These are phyloP conservation scores for Lepraria neglecta DNA, from an alignment of 495 filamentous ascomycete genomes.

Conservation along the genomic window DNA sequence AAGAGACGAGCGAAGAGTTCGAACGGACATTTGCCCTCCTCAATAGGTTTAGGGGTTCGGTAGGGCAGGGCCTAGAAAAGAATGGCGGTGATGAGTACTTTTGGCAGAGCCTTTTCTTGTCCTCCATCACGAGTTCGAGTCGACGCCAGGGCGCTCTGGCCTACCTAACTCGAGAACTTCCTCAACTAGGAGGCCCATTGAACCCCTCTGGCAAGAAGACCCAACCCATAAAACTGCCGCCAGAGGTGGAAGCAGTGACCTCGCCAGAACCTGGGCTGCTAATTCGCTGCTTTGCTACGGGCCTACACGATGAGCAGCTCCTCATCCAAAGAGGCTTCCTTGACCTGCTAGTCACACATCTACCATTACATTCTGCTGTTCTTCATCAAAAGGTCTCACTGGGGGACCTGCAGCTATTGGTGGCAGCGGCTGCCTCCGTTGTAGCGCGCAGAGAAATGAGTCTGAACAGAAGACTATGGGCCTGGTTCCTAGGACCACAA, in stretches of 20 bases:
- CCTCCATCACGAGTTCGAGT: constrained; percentile 78
- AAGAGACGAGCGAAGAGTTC: constrained; percentile 95
- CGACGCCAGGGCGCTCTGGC: constrained; percentile 81
- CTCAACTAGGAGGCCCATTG: constrained; percentile 51
- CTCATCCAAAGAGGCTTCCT: constrained; percentile 91
- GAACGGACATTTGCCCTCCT: constrained; percentile 75
- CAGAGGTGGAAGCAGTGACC: constrained; percentile 65
- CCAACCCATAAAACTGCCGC: constrained; percentile 26
- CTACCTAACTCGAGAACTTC: constrained; percentile 72
- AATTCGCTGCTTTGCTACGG: constrained; percentile 82
- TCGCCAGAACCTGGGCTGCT: constrained; percentile 90
- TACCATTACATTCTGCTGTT: constrained; percentile 81
- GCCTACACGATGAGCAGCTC: constrained; percentile 81
- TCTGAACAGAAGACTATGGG: constrained; percentile 86
- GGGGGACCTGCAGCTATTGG: constrained; percentile 70
- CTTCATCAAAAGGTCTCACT: constrained; percentile 64
- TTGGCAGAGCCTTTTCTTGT: constrained; percentile 97
- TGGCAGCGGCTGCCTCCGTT: constrained; percentile 76
- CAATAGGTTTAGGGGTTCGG: constrained; percentile 65
- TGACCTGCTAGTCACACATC: constrained; percentile 82
- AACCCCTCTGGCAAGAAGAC: background rate
- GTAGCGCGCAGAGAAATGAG: constrained; percentile 90
- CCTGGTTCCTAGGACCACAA: constrained; percentile 92
- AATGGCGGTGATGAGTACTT: constrained; percentile 72
- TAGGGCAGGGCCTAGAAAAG: constrained; percentile 45